Conservation (phyloP, 2,329 filamentous ascomycete genomes). For the Aspergillus quadrilineatus region DNA sequence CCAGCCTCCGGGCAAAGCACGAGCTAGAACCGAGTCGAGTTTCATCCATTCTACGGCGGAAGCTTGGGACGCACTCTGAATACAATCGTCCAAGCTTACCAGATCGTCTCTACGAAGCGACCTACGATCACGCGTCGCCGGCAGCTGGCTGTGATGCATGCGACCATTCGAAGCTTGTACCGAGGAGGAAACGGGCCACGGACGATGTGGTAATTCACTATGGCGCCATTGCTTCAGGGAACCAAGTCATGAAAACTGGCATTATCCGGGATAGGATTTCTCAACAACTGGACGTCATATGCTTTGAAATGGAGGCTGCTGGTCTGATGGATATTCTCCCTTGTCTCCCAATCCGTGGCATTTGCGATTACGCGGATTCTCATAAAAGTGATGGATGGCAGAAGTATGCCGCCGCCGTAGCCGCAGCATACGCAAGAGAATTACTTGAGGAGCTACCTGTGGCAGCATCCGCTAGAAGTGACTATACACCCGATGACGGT, state of each 20-base stretch:
- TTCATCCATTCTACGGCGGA: not conserved
- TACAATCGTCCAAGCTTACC: not conserved
- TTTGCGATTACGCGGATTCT: slow-evolving; percentile 44
- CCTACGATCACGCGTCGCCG: not conserved
- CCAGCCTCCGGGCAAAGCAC: not conserved
- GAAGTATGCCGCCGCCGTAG: slow-evolving; percentile 32
- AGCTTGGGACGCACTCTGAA: not conserved
- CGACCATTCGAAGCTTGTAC: not conserved
- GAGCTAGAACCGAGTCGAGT: not conserved
- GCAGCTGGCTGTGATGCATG: not conserved
- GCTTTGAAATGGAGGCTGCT: slow-evolving; percentile 36
- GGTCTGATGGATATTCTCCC: slow-evolving; percentile 22
- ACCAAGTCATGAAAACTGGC: slow-evolving; percentile 25
- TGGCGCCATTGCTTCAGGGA: slow-evolving; percentile 23
- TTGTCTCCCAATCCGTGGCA: slow-evolving; percentile 43
- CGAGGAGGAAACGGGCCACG: not conserved
- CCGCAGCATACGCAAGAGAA: slow-evolving; percentile 26
- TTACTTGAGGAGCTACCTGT: not conserved
- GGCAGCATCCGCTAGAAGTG: not conserved
- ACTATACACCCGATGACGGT: not conserved
- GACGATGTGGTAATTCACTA: not conserved
- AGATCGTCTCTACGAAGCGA: not conserved
- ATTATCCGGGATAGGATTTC: not conserved
- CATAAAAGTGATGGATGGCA: slow-evolving; percentile 44
- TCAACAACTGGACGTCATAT: slow-evolving; percentile 15